Evolutionary conservation across 1,139 yeast genomes (phyloP).

Genomic region (Yamadazyma diospyri): DNA sequence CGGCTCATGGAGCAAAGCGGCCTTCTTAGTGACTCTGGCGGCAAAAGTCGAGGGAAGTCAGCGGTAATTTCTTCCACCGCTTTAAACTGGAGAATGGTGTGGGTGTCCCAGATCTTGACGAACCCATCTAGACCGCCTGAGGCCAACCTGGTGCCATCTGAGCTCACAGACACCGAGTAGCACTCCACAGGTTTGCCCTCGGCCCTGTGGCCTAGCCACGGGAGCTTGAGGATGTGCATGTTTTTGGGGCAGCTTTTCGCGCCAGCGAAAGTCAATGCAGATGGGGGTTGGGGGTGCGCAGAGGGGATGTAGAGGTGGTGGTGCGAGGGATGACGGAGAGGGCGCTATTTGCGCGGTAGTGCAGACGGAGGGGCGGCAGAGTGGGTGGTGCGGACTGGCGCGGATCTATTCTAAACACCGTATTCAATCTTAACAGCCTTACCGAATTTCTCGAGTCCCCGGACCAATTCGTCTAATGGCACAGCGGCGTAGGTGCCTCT

Average conservation of each 20-base stretch:
- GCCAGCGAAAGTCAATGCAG: background rate
- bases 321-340: too few species aligned
- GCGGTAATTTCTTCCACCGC: conserved; percentile 11
- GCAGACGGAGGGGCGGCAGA: too few species aligned
- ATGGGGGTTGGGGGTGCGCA: too few species aligned
- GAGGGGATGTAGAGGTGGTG: too few species aligned
- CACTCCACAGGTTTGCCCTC: conserved; percentile 81
- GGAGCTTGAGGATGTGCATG: conserved; percentile 78
- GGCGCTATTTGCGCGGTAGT: too few species aligned
- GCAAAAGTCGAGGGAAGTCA: conserved; percentile 18
- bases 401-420: conserved; percentile 5
- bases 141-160: conserved; percentile 82
- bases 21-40: conserved; percentile 39
- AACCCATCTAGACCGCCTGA: conserved; percentile 96
- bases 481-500: conserved; percentile 93
- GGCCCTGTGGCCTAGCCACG: conserved; percentile 81
- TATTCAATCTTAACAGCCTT: conserved; percentile 49
- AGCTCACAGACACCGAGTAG: conserved; percentile 75
- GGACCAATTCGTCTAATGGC: conserved; percentile 54
- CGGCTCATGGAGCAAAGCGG: conserved; percentile 80
- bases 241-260: background rate
- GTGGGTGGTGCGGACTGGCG: too few species aligned
- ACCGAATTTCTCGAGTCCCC: conserved; percentile 66
- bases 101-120: conserved; percentile 84
- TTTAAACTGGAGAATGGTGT: conserved; percentile 24